Base-by-base conservation (phyloP, 23 red algal species). In the Gracilaria domingensis region DNA sequence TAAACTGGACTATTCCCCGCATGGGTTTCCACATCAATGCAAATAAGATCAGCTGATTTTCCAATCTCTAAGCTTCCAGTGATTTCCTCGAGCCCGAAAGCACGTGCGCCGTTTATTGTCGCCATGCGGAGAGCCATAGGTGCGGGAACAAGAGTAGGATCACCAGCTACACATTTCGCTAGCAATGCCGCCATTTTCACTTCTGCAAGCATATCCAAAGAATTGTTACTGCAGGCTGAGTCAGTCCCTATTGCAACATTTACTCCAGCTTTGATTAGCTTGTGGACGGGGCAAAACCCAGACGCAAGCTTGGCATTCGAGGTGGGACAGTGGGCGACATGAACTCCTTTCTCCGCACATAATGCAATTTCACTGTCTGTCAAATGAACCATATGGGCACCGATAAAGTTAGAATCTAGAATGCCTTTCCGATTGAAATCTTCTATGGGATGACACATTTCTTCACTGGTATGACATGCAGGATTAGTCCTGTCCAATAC, bases 231-330 rank as follows among this genome's bases (percentile, higher is more conserved):
- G 76, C 67, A 85, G 54, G 89, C 93, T 17, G 90, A 93, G 79
- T 99, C 97, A 14, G 97, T 99, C 29, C 97, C 97, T 4, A 99
- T 59, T 12, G 90, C 97, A 26, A 99, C 97, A 55, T 96, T 99
- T 33, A 99, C 64, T 29, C 97, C 97, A 62, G 97, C 97, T 51
- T 65, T 64, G 57, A 99, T 33, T 65, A 99, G 42, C 23, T 93
- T 83, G 57, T 86, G 78, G 0, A 94, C 60, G 29, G 85, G 97
- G 33, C 90, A 94, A 88, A 99, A 89, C 0, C 97, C 97, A 55
- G 80, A 80, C 20, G 92, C 97, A n/a, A 99, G 88, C 73, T 99
- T 99, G 59, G 95, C 74, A 75, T 99, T 99, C 14, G 90, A 95
- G 38, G 84, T 81, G 12, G 97, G 97, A 54, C 97, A 99, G 81